Evolutionary conservation across 2,329 filamentous ascomycete genomes (phyloP).

Genomic region (Penicillium fuscoglaucum): DNA sequence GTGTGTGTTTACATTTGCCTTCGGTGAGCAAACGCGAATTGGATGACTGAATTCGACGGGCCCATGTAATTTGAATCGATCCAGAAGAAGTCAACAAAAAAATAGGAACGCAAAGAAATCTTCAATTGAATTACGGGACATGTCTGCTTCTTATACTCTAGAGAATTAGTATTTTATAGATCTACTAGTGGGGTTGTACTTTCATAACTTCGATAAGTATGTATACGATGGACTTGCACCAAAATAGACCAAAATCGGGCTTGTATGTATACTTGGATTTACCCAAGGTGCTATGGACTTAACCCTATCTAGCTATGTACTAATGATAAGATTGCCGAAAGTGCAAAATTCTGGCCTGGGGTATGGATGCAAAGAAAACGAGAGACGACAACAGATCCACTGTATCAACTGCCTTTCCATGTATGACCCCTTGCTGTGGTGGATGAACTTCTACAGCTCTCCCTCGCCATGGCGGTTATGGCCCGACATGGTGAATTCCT

Average conservation of each 20-base stretch:
- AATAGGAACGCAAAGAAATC: conserved; percentile 21
- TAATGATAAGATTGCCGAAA: conserved; percentile 10
- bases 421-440: background rate
- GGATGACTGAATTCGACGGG: conserved; percentile 26
- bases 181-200: background rate
- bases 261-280: background rate
- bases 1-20: conserved; percentile 24
- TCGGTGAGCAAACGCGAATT: conserved; percentile 29
- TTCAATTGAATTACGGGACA: conserved; percentile 17
- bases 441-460: conserved; percentile 24
- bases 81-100: conserved; percentile 30
- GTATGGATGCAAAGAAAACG: conserved; percentile 4
- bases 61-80: conserved; percentile 36
- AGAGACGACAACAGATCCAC: background rate
- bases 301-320: conserved; percentile 4
- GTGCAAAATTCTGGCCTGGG: background rate
- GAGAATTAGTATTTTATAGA: background rate
- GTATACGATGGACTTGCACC: background rate
- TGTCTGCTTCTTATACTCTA: conserved; percentile 5
- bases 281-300: background rate
- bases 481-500: conserved; percentile 17
- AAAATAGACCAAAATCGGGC: background rate
- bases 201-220: background rate
- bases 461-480: conserved; percentile 23
- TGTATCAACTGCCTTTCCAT: background rate